Conservation (phyloP, 345 rosid species). For the Hibiscus tridactylites region DNA sequence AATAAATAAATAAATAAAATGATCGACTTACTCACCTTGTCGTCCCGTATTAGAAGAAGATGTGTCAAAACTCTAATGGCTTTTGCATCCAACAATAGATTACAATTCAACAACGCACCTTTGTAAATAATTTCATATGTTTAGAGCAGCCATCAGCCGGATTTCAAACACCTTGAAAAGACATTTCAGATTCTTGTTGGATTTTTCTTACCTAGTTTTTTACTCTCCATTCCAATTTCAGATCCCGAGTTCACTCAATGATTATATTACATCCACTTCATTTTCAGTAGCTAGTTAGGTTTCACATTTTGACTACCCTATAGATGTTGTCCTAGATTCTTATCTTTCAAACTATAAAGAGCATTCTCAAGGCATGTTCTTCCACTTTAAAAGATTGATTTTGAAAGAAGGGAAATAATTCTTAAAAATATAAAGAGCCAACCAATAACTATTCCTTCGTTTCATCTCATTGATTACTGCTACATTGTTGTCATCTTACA, state of each 20-base stretch:
- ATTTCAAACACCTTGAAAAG: too few relatives aligned
- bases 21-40: too few relatives aligned
- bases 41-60: too few relatives aligned
- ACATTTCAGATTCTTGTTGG: neutral
- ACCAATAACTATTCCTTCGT: slow-evolving; percentile 15
- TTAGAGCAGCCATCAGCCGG: too few relatives aligned
- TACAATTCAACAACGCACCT: too few relatives aligned
- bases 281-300: too few relatives aligned
- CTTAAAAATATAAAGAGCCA: neutral
- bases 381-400: neutral
- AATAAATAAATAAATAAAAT: too few relatives aligned
- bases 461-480: slow-evolving; percentile 16
- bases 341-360: neutral
- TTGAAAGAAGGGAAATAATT: slow-evolving; percentile 3
- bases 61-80: too few relatives aligned
- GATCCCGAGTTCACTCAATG: slow-evolving; percentile 27
- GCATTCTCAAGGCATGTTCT: neutral
- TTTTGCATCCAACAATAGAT: too few relatives aligned
- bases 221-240: slow-evolving; percentile 1
- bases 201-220: neutral
- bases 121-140: too few relatives aligned
- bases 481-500: slow-evolving; percentile 18
- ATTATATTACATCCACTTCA: neutral
- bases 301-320: too few relatives aligned
- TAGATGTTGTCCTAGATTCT: too few relatives aligned